Conservation (phyloP, 768 basidiomycete species). For the Fibroporia radiculosa region DNA sequence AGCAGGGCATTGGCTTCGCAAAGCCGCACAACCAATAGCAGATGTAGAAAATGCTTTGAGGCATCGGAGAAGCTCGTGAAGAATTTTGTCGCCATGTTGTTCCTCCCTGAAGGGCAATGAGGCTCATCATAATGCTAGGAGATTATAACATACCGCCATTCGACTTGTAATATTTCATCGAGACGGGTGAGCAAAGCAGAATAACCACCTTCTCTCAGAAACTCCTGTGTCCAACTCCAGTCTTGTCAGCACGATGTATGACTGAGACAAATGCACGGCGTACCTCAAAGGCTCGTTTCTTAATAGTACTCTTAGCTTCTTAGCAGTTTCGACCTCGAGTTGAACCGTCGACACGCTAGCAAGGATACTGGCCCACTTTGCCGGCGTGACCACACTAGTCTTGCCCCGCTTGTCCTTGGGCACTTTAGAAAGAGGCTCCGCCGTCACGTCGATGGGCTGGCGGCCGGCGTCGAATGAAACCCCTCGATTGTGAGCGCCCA, state of each 20-base stretch:
- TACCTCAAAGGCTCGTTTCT: constrained; percentile 89
- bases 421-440: constrained; percentile 20
- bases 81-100: constrained; percentile 92
- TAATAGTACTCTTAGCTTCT: constrained; percentile 79
- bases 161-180: constrained; percentile 88
- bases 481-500: constrained; percentile 32
- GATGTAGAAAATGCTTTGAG: constrained; percentile 92
- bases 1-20: constrained; percentile 82
- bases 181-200: constrained; percentile 73
- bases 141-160: constrained; percentile 76
- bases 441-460: constrained; percentile 1
- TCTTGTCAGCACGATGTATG: not conserved
- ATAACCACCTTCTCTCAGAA: constrained; percentile 81
- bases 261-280: constrained; percentile 8
- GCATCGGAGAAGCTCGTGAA: constrained; percentile 88
- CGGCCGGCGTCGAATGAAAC: constrained; percentile 47
- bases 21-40: constrained; percentile 79
- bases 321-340: constrained; percentile 82
- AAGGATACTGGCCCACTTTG: constrained; percentile 60
- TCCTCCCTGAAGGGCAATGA: constrained; percentile 65
- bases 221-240: constrained; percentile 82
- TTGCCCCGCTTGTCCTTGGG: constrained; percentile 45
- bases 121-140: not conserved
- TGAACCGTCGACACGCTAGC: constrained; percentile 58
- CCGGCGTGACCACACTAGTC: constrained; percentile 37